phyloP scores from a whole-genome alignment of 2,329 filamentous ascomycete genomes.

The Diplodia scrobiculata region DNA sequence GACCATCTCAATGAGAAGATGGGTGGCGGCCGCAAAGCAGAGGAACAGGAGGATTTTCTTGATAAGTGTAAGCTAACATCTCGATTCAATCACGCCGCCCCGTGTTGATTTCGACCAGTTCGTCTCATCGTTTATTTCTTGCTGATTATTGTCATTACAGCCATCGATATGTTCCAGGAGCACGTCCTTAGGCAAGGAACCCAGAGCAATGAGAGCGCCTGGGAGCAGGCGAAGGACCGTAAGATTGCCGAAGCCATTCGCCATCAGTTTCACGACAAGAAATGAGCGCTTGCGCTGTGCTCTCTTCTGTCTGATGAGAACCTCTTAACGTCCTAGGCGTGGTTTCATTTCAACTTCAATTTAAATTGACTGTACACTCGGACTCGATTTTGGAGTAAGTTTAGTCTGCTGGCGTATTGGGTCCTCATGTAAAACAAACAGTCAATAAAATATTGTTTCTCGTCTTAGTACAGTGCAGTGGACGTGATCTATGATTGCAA shows the following conservation, averaged over 20 bases:
- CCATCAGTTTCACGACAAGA: constrained; percentile 25
- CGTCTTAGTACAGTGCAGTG: too few species aligned
- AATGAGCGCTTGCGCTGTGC: background rate
- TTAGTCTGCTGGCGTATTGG: background rate
- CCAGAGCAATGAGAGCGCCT: constrained; percentile 25
- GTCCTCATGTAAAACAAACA: background rate
- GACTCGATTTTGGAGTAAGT: background rate
- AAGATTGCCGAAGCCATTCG: constrained; percentile 25
- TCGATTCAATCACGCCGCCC: background rate
- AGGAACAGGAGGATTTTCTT: constrained; percentile 28
- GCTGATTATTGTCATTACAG: constrained; percentile 26
- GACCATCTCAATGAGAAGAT: constrained; percentile 25
- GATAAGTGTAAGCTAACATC: constrained; percentile 26
- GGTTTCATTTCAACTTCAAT: background rate
- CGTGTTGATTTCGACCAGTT: constrained; percentile 10
- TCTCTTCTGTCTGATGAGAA: too few species aligned
- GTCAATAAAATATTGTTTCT: background rate
- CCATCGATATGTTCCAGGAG: constrained; percentile 29
- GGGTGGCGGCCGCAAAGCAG: constrained; percentile 24
- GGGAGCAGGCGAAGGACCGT: constrained; percentile 26
- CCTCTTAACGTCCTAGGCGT: background rate
- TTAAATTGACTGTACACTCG: background rate
- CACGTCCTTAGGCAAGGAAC: constrained; percentile 20
- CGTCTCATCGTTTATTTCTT: constrained; percentile 15
- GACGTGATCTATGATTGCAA: background rate